Percentiles rank a stretch among this genome's conserved stretches.
phyloP scores from a whole-genome alignment of 129 eudicot species.

The Artemisia argyi region DNA sequence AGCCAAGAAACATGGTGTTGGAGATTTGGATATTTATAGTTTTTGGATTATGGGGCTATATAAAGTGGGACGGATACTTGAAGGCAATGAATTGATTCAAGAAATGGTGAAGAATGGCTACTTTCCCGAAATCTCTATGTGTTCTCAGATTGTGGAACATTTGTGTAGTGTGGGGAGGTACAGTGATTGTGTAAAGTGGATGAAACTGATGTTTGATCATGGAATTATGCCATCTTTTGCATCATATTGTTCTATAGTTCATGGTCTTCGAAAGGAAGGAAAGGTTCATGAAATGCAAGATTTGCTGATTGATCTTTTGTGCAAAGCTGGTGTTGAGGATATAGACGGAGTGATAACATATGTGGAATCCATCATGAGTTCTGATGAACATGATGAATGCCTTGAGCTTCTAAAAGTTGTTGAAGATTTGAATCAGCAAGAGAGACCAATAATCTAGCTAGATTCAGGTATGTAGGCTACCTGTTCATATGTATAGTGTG shows the following conservation, averaged over 20 bases:
- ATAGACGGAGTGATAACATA: constrained; percentile 26
- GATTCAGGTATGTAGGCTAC: not conserved
- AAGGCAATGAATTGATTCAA: constrained; percentile 33
- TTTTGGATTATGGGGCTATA: constrained; percentile 36
- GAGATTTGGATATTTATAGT: constrained; percentile 18
- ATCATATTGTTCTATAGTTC: constrained; percentile 25
- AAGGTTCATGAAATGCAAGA: constrained; percentile 25
- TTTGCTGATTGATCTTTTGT: constrained; percentile 28
- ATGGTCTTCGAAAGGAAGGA: constrained; percentile 37
- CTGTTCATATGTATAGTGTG: not conserved
- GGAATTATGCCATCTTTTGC: constrained; percentile 32
- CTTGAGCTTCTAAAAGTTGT: constrained; percentile 35
- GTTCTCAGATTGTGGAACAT: constrained; percentile 29
- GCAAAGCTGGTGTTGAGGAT: constrained; percentile 31
- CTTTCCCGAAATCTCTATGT: constrained; percentile 16
- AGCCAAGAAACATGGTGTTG: constrained; percentile 20
- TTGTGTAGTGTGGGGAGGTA: constrained; percentile 22
- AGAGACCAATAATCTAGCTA: constrained; percentile 37
- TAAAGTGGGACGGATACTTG: constrained; percentile 36
- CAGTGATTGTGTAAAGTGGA: constrained; percentile 34
- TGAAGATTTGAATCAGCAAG: constrained; percentile 27
- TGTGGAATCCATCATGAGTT: constrained; percentile 32
- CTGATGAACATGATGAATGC: constrained; percentile 34
- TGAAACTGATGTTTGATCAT: constrained; percentile 29
- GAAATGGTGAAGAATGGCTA: constrained; percentile 40